Evolutionary conservation across 129 eudicot genomes (phyloP).

Genomic region (Smallanthus sonchifolius): DNA sequence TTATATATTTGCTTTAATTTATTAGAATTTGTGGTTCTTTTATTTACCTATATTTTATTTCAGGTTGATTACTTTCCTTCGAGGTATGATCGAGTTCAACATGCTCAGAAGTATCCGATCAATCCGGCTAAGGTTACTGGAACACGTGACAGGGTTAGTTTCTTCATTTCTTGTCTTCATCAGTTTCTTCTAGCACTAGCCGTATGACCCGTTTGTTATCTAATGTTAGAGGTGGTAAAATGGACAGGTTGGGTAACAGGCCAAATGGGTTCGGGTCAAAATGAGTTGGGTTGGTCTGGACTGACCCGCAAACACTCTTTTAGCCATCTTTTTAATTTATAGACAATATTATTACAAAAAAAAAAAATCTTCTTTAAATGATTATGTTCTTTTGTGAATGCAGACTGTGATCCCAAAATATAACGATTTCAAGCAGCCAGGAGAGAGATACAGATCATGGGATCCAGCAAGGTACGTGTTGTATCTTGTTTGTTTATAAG

Average conservation of each 20-base stretch:
- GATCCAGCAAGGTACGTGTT: slow-evolving; percentile 60
- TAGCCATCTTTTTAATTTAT: neutral
- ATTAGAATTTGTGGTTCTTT: neutral
- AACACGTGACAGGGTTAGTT: slow-evolving; percentile 64
- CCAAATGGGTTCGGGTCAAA: neutral
- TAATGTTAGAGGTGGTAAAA: neutral
- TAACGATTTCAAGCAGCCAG: slow-evolving; percentile 87
- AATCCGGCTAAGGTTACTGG: slow-evolving; percentile 49
- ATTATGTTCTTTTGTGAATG: neutral
- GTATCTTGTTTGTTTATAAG: neutral
- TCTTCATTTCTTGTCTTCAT: neutral
- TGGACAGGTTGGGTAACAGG: neutral
- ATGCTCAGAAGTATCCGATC: slow-evolving; percentile 68
- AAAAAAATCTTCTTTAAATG: neutral
- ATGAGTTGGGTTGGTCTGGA: neutral
- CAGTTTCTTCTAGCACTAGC: neutral
- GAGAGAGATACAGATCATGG: slow-evolving; percentile 85
- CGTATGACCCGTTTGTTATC: neutral
- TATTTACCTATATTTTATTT: neutral
- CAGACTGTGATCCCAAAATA: slow-evolving; percentile 67
- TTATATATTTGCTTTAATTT: neutral
- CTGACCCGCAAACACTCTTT: neutral
- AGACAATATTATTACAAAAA: neutral
- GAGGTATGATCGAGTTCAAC: slow-evolving; percentile 63
- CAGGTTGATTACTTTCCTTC: slow-evolving; percentile 81